Evolutionary conservation across 768 basidiomycete genomes (phyloP), one percentile per base, ranked within the genome.

Genomic region (Amanita fuliginea): DNA sequence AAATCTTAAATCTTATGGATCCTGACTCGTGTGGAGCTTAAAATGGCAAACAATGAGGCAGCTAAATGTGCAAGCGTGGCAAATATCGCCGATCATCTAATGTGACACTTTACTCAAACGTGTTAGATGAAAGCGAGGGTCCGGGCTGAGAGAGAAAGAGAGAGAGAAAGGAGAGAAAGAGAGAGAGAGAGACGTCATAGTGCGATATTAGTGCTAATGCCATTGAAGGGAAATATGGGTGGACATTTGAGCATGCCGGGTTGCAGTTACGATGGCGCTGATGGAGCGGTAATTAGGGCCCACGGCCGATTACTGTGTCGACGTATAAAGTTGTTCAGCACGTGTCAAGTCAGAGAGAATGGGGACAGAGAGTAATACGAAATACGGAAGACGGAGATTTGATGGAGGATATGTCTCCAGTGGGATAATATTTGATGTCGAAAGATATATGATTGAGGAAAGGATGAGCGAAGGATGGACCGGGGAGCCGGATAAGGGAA

Each of bases 31-130:
- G 28, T 14, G 21, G 13, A 42, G 16, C 37, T 49, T 24, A 24
- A 49, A 41, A 41, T 42, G 47, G 47, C 8, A 22, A 28, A 49
- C 47, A 49, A 49, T 49, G 47, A 40, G 30, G 39, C 24, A 30
- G 28, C 47, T 39, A 41, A n/a, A 39, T 42, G 16, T 47, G 35
- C 2, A 39, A 22, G 36, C 33, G 19, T 13, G 6, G 7, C 26
- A 40, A 49, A 41, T 28, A 49, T 41, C 39, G 28, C 37, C 40
- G 47, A 49, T 49, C 39, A 49, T 49, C 30, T 19, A 32, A 28
- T 14, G 37, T 41, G 24, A 41, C 26, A 11, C 18, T 5, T 14
- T 24, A 26, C 26, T 30, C 26, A 18, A 32, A 49, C 21, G 14
- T 34, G 33, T 33, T n/a, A 24, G 18, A 46, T 46, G 30, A 46